Base-by-base conservation (phyloP, 805 yeast species). In the Candida golubevii region DNA sequence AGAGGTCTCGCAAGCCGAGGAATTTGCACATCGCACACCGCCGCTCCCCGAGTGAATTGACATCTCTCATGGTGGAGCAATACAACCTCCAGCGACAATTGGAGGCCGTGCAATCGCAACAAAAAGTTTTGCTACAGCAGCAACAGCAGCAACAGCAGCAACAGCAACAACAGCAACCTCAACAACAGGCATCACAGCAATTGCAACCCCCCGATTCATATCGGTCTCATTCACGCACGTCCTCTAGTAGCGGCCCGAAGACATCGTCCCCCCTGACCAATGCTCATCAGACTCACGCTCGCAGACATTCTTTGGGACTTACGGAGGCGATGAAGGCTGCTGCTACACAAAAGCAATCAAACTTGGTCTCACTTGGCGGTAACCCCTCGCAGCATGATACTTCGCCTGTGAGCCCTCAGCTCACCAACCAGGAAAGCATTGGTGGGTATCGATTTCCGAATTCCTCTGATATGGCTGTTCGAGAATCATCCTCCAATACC, bases 321-420 rank as follows among this genome's bases (percentile, higher is more conserved):
- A 82, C 82, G 42, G 99, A 91, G 66, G 98, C 98, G 10, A 89
- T 87, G 57, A 83, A 83, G 54, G 97, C 97, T 7, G 99, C 99
- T n/a, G 97, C 97, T 5, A 83, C 82, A 53, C 93, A 88, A 61
- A 77, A 89, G 62, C 71, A 67, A 47, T 59, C 61, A 32, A 71
- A 71, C 50, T 55, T 66, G 52, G 57, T 62, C 23, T 56, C 72
- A 2, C 60, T 65, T 18, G 48, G 49, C 26, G 53, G 46, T 7
- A 28, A 34, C 11, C 27, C 49, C 6, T 12, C 32, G 11, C 32
- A 29, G 32, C n/a, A 12, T 12, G 53, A 45, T 12, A 41, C 46
- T 18, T 31, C 49, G 12, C 69, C 51, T 14, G 42, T 55, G 47
- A 39, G 51, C 23, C 51, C 51, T 5, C 47, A 38, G 30, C 44